These are phyloP conservation scores for Sordariomycetes sp. DNA, from an alignment of 2,329 filamentous ascomycete genomes.

Conservation along the genomic window DNA sequence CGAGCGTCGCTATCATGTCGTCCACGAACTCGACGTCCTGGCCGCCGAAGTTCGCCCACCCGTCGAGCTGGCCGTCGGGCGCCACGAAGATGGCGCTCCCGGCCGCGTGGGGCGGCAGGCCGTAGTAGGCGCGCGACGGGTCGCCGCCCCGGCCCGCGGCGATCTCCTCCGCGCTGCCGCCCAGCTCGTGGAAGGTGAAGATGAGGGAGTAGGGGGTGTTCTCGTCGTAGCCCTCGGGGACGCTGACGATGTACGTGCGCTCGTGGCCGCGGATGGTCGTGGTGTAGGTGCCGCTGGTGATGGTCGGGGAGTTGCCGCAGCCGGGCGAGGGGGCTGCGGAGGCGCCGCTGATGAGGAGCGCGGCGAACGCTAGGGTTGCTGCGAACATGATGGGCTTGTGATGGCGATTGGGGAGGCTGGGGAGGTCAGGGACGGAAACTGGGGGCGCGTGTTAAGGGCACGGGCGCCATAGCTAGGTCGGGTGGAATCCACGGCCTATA, in stretches of 20 bases:
- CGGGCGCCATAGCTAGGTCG: too few species aligned
- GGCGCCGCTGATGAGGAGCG: not conserved
- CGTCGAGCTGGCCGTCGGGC: conserved; percentile 26
- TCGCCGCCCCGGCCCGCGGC: conserved; percentile 18
- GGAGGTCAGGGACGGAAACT: too few species aligned
- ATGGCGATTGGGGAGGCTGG: too few species aligned
- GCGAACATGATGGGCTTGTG: not conserved
- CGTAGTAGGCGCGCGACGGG: conserved; percentile 20
- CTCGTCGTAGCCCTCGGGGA: conserved; percentile 18
- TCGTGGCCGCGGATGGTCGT: conserved; percentile 23
- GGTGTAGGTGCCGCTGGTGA: conserved; percentile 16
- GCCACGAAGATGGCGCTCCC: conserved; percentile 30
- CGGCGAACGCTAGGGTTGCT: not conserved
- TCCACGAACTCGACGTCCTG: conserved; percentile 28
- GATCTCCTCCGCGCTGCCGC: conserved; percentile 25
- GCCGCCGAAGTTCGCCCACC: conserved; percentile 29
- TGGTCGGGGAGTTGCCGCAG: conserved; percentile 20
- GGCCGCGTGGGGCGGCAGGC: conserved; percentile 21
- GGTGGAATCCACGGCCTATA: too few species aligned
- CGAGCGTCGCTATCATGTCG: conserved; percentile 22
- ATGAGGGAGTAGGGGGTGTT: conserved; percentile 17
- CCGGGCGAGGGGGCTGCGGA: conserved; percentile 11
- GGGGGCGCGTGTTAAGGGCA: too few species aligned
- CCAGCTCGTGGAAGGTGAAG: conserved; percentile 24
- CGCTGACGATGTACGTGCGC: conserved; percentile 25